Evolutionary conservation across 805 yeast species (phyloP).

Genomic region (Lipomyces mesembrius): DNA sequence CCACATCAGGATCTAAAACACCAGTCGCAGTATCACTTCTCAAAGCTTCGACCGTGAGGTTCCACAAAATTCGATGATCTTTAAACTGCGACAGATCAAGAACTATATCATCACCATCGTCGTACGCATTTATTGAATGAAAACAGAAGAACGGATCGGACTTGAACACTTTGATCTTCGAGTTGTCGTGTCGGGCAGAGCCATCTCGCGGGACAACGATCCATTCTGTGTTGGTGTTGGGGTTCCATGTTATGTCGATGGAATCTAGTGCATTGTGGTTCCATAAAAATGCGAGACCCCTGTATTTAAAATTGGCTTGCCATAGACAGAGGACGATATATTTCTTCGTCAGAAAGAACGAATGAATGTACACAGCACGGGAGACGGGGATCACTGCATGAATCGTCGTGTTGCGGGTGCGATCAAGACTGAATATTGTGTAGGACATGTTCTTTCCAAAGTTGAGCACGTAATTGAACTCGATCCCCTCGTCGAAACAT

Average conservation of each 20-base stretch:
- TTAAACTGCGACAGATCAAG: slow-evolving; percentile 13
- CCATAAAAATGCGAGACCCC: slow-evolving; percentile 21
- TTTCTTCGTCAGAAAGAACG: slow-evolving; percentile 17
- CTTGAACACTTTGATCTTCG: slow-evolving; percentile 17
- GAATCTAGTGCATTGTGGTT: slow-evolving; percentile 15
- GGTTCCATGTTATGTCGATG: slow-evolving; percentile 16
- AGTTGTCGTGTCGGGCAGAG: slow-evolving; percentile 14
- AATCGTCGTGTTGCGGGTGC: slow-evolving; percentile 1
- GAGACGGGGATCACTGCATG: slow-evolving; percentile 14
- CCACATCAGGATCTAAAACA: not conserved
- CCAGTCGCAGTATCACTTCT: slow-evolving; percentile 20
- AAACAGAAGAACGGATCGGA: slow-evolving; percentile 16
- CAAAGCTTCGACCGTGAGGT: slow-evolving; percentile 9
- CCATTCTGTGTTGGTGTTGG: slow-evolving; percentile 11
- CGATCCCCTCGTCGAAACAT: slow-evolving; percentile 21
- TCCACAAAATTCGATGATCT: slow-evolving; percentile 10
- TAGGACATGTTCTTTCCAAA: slow-evolving; percentile 6
- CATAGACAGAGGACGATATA: slow-evolving; percentile 21
- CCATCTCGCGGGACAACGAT: slow-evolving; percentile 21
- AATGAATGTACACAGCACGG: slow-evolving; percentile 13
- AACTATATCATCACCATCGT: slow-evolving; percentile 20
- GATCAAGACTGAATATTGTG: slow-evolving; percentile 20
- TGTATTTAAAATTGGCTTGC: slow-evolving; percentile 21
- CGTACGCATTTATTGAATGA: slow-evolving; percentile 18
- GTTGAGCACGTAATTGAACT: slow-evolving; percentile 15